Base-by-base conservation (phyloP, 2,329 filamentous ascomycete species). In the Epichloe amarillans region DNA sequence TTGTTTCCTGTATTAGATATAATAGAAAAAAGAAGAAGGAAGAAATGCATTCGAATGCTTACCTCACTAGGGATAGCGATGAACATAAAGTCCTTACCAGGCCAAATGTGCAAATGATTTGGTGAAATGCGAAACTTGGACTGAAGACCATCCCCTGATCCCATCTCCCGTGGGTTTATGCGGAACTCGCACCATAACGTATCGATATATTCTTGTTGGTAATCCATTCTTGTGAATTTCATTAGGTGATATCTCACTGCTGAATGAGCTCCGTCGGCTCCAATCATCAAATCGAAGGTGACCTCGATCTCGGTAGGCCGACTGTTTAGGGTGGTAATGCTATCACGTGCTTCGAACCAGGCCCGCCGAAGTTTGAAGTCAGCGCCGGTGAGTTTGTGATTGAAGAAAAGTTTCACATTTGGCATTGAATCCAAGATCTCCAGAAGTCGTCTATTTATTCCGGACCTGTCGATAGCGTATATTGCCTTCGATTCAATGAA, bases 51-150 rank as follows among this genome's bases (percentile, higher is more conserved):
- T 17, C 15, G 15, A 3, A 36, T 36, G 59, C 74, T 57, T 64
- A 81, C 78, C 52, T 76, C 70, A 57, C 78, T 83, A 0, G 93
- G 91, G 42, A 98, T 90, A 17, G 93, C 94, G 62, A 98, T 98
- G 69, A 98, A 98, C 94, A 98, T 97, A 61, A 93, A 91, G 41
- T 90, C 82, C 59, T 83, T 83, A 35, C 87, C 89, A 0, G 93
- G 93, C 93, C 93, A 98, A 63, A 98, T 98, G 67, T 98, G 93
- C 1, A 98, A 75, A 64, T 97, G 90, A 60, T 96, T 87, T 1
- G 89, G 88, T 0, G 88, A 93, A 58, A 97, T 93, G 46, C 76
- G 75, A 63, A 94, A 97, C 57, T 66, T 72, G 30, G 69, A 66
- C 44, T 64, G 58, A 15, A 65, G 56, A 37, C 67, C 64, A 30